Evolutionary conservation across 179 eudicot species (phyloP).

Genomic region (Camellia oleifera): DNA sequence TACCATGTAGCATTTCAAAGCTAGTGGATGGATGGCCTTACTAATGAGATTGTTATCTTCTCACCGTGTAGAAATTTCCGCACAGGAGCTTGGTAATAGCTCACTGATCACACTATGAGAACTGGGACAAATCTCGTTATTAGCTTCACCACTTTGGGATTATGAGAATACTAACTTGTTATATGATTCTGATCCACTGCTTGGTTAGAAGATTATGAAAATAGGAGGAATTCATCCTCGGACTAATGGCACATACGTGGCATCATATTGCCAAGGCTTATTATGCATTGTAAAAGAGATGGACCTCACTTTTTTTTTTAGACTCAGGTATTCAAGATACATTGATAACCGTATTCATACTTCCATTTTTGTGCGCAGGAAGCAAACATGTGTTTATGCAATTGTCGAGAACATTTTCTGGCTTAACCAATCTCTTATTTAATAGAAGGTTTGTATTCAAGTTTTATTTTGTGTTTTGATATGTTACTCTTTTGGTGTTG

Average conservation of each 20-base stretch:
- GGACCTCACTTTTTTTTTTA: neutral
- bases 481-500: conserved; percentile 9
- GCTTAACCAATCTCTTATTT: conserved; percentile 64
- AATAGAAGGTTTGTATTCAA: conserved; percentile 51
- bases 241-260: neutral
- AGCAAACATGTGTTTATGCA: conserved; percentile 53
- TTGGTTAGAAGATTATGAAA: neutral
- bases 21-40: neutral
- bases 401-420: conserved; percentile 53
- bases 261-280: neutral
- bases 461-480: conserved; percentile 2
- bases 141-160: neutral
- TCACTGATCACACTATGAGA: neutral
- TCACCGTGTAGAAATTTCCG: neutral
- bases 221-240: neutral
- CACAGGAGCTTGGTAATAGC: neutral
- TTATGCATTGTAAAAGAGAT: neutral
- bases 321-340: neutral
- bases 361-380: conserved; percentile 36
- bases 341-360: neutral
- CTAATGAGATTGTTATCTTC: neutral
- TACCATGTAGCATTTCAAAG: neutral
- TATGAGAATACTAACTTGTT: neutral
- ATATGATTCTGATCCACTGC: neutral
- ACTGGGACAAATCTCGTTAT: neutral